Percentiles rank a stretch among this genome's conserved stretches.
Conservation (phyloP, 1,284 basidiomycete species). For the Vanrija pseudolonga region DNA sequence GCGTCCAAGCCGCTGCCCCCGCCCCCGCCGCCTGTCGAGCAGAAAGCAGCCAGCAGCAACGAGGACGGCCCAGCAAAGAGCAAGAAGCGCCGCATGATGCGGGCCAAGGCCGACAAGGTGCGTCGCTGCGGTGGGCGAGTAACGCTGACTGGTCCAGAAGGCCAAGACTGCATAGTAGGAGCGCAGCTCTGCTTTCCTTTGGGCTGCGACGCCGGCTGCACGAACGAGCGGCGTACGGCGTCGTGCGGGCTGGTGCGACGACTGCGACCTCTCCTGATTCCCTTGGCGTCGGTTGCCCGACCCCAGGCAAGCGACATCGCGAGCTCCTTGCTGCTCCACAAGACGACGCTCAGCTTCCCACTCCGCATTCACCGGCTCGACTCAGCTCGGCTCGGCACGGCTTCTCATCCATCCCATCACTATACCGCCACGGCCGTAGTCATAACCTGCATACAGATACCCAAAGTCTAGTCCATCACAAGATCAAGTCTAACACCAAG, state of each 20-base stretch:
- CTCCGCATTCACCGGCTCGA: no score
- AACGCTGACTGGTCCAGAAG: background rate
- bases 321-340: no score
- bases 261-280: no score
- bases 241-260: background rate
- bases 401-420: background rate
- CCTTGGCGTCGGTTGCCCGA: background rate
- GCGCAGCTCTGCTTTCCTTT: no score
- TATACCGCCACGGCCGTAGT: background rate
- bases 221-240: background rate
- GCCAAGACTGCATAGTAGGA: background rate
- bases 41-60: background rate
- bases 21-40: constrained; percentile 5
- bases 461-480: background rate
- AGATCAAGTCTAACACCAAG: background rate
- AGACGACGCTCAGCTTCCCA: no score
- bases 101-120: constrained; percentile 19
- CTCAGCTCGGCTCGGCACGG: no score
- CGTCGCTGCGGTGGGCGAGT: background rate
- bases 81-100: constrained; percentile 17
- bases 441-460: background rate
- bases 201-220: no score
- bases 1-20: constrained; percentile 23
- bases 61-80: background rate
- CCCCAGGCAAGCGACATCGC: background rate